Base-by-base conservation (phyloP, 225 moss, liverwort and hornwort species). In the Pseudisothecium myosuroides region DNA sequence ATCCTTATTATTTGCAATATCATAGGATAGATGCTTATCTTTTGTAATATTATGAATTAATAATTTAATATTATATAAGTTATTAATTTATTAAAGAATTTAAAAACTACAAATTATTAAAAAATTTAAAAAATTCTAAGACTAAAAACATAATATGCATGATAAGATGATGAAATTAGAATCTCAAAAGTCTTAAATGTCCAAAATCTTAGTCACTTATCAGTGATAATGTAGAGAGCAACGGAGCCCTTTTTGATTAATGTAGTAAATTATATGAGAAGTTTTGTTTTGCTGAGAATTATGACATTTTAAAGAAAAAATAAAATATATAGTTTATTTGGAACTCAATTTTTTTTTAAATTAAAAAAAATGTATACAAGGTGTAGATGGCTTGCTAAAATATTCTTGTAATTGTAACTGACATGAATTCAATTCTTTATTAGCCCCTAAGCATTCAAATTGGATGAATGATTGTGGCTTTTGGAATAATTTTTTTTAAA, bases 151-250 rank as follows among this genome's bases (percentile, higher is more conserved):
- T 12, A 67, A 22, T 37, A 21, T 37, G 12, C 2, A 67, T 21
- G 19, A 6, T 37, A n/a, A 37, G 12, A 1, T 37, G 1, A 6
- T 37, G 12, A 68, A 67, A n/a, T 68, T 68, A 68, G n/a, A 68
- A 22, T n/a, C 36, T n/a, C 12, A 22, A n/a, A 22, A 68, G n/a
- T 68, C 22, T n/a, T 0, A 0, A 67, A 67, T 4, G 7, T 67
- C 12, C 7, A 6, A n/a, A 67, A 67, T 1, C 21, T 21, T 67
- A n/a, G 4, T 67, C 2, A n/a, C 3, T 67, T 67, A 21, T 21
- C 3, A 67, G 21, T 21, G 2, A 6, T 37, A 67, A 19, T n/a
- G 1, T 0, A 7, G 7, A 68, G n/a, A n/a, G n/a, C 4, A n/a
- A 5, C 12, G 2, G 1, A 68, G 23, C 13, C n/a, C 2, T 68